Percentiles rank a stretch among this genome's conserved stretches.
Evolutionary conservation across 2,329 filamentous ascomycete species (phyloP).

Genomic region (Cladophialophora yegresii): DNA sequence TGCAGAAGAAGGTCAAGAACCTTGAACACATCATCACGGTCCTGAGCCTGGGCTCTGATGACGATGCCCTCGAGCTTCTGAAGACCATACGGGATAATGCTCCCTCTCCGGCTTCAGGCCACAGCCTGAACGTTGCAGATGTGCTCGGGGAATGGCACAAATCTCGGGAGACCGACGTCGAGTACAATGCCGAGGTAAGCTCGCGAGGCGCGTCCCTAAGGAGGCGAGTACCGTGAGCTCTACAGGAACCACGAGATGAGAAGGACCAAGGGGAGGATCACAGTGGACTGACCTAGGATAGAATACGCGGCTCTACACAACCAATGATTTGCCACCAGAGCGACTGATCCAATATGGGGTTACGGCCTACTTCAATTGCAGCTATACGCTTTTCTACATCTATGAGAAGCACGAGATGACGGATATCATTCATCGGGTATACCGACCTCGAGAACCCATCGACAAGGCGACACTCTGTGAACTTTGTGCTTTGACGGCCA

Average conservation of each 20-base stretch:
- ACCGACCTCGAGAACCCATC: constrained; percentile 14
- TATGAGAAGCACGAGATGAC: constrained; percentile 19
- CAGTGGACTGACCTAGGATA: constrained; percentile 1
- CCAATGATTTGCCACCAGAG: constrained; percentile 15
- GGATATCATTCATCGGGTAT: constrained; percentile 13
- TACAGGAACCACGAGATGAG: background rate
- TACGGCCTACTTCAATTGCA: constrained; percentile 17
- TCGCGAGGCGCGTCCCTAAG: background rate
- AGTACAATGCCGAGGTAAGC: constrained; percentile 12
- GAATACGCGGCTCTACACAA: constrained; percentile 13
- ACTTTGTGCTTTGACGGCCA: constrained; percentile 18
- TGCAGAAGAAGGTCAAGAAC: constrained; percentile 14
- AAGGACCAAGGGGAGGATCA: background rate
- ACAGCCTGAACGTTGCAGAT: background rate
- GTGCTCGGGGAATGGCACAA: constrained; percentile 10
- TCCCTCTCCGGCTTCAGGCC: background rate
- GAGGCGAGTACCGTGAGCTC: background rate
- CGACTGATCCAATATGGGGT: constrained; percentile 11
- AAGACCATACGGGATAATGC: constrained; percentile 13
- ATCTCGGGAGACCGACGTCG: constrained; percentile 10
- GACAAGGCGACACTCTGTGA: constrained; percentile 23
- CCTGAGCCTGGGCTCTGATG: constrained; percentile 14
- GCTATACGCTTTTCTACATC: constrained; percentile 21
- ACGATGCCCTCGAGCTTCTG: constrained; percentile 17
- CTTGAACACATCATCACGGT: constrained; percentile 13